A percentile compares a stretch with the other conserved stretches of the same genome.
These are phyloP conservation scores for Dentipellis sp. DNA, from an alignment of 768 basidiomycete species.

Conservation along the genomic window DNA sequence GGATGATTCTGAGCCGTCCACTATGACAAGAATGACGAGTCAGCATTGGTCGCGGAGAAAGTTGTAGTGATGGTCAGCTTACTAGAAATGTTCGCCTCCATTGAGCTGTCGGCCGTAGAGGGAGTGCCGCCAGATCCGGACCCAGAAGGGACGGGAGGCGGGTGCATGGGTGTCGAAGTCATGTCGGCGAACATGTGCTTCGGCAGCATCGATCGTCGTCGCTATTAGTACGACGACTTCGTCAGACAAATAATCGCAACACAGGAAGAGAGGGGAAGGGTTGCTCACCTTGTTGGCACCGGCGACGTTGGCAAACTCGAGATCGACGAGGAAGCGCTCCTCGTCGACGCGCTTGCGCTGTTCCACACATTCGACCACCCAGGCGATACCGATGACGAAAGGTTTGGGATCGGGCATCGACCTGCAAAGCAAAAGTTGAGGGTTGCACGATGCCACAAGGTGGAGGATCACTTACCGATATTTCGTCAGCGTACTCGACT, in stretches of 20 bases:
- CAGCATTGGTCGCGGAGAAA: not conserved
- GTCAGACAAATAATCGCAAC: not conserved
- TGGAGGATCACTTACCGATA: constrained; percentile 42
- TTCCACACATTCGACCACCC: constrained; percentile 85
- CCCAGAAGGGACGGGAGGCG: constrained; percentile 2
- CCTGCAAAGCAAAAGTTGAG: constrained; percentile 23
- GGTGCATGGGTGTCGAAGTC: not conserved
- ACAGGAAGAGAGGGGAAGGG: not conserved
- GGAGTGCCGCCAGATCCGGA: not conserved
- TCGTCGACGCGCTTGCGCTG: constrained; percentile 57
- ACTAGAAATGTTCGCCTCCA: constrained; percentile 8
- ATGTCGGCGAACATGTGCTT: constrained; percentile 30
- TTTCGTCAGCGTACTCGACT: constrained; percentile 60
- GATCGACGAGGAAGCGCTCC: constrained; percentile 51
- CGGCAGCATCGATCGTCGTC: constrained; percentile 68
- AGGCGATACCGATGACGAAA: constrained; percentile 71
- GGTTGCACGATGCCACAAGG: not conserved
- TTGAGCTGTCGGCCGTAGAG: constrained; percentile 9
- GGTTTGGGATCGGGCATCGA: constrained; percentile 62
- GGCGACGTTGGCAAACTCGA: constrained; percentile 46
- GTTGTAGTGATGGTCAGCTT: not conserved
- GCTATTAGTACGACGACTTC: constrained; percentile 28
- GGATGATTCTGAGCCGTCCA: constrained; percentile 7
- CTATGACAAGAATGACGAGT: not conserved
- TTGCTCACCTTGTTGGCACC: constrained; percentile 51